These are phyloP conservation scores for Bocquillonia castaneifolia DNA, from an alignment of 441 rosid genomes.

Conservation along the genomic window DNA sequence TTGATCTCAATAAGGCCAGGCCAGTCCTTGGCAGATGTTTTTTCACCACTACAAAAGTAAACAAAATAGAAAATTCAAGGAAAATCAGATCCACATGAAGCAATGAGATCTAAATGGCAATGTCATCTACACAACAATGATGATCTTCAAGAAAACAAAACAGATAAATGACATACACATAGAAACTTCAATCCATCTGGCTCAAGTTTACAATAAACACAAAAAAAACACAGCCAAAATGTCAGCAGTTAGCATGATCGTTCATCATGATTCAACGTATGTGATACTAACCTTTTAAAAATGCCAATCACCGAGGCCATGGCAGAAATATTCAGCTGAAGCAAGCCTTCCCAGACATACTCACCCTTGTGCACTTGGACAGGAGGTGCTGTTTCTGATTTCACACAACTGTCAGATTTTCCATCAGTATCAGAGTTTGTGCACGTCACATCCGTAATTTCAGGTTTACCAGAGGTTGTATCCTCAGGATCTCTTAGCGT, in stretches of 20 bases:
- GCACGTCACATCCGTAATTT: conserved; percentile 21
- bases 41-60: conserved; percentile 59
- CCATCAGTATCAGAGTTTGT: conserved; percentile 25
- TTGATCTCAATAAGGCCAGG: conserved; percentile 61
- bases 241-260: background rate
- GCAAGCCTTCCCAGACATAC: conserved; percentile 67
- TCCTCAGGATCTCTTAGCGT: conserved; percentile 30
- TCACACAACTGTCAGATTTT: conserved; percentile 24
- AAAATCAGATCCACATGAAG: conserved; percentile 17
- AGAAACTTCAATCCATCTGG: too few species aligned
- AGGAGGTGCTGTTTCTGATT: conserved; percentile 23
- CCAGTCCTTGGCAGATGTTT: conserved; percentile 57
- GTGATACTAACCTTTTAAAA: conserved; percentile 60
- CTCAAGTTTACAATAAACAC: background rate
- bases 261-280: background rate
- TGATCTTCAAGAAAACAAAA: background rate
- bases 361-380: conserved; percentile 39
- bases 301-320: conserved; percentile 50
- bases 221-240: background rate
- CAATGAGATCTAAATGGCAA: background rate
- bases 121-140: background rate
- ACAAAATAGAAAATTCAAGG: background rate
- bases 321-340: conserved; percentile 60
- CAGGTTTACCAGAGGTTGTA: conserved; percentile 32
- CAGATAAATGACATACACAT: background rate